These are phyloP conservation scores for Knufia fluminis DNA, from an alignment of 2,329 filamentous ascomycete species.

Conservation along the genomic window DNA sequence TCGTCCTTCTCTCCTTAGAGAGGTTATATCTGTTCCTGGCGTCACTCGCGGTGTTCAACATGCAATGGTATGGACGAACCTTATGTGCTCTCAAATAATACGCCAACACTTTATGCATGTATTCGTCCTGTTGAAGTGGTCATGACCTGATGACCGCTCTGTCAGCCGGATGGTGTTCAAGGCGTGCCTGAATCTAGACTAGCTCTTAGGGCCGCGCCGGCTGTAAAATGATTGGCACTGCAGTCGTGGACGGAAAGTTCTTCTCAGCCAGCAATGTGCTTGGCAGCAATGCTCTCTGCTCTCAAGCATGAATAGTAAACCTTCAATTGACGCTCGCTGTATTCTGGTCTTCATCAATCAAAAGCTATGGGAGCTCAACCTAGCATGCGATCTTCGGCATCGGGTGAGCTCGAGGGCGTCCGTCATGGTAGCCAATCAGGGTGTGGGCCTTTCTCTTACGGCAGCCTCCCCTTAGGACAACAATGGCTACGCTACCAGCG, in stretches of 20 bases:
- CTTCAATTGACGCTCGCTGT: conserved; percentile 1
- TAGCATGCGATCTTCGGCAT: neutral
- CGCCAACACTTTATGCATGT: no score
- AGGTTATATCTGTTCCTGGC: neutral
- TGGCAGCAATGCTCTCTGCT: conserved; percentile 1
- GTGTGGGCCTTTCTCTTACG: neutral
- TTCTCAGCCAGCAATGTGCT: neutral
- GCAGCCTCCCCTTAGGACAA: conserved; percentile 2
- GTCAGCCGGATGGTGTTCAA: neutral
- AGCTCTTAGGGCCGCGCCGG: neutral
- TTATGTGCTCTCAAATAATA: no score
- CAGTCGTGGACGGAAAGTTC: neutral
- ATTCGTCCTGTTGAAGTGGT: no score
- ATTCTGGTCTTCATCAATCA: neutral
- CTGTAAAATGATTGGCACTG: conserved; percentile 4
- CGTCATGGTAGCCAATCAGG: conserved; percentile 3
- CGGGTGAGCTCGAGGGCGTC: neutral
- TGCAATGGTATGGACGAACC: no score
- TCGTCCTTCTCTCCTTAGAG: neutral
- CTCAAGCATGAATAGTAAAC: conserved; percentile 5
- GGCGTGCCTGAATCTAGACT: no score
- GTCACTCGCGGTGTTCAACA: neutral
- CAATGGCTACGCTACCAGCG: neutral
- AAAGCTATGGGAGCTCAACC: neutral
- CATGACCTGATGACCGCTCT: no score